These are phyloP conservation scores for Picochlorum sp. DNA, from an alignment of 139 green algal species.

Conservation along the genomic window DNA sequence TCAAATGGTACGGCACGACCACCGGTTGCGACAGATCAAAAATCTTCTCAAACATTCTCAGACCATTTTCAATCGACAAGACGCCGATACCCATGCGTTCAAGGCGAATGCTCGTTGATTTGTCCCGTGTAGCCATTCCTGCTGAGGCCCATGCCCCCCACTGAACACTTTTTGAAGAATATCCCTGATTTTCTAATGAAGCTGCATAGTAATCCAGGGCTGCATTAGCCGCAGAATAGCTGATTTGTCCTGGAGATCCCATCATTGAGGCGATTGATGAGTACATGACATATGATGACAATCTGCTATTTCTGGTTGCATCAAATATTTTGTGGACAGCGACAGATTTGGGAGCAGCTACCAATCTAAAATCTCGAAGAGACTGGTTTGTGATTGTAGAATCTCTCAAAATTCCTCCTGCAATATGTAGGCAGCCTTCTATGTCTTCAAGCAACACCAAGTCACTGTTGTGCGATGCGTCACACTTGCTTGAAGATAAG, in stretches of 20 bases:
- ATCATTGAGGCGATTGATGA: slow-evolving; percentile 69
- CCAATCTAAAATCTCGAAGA: slow-evolving; percentile 14
- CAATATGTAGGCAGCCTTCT: slow-evolving; percentile 29
- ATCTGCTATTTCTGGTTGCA: no score
- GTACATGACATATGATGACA: slow-evolving; percentile 52
- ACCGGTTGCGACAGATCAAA: slow-evolving; percentile 6
- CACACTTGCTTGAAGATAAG: slow-evolving; percentile 1
- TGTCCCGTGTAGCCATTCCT: slow-evolving; percentile 69
- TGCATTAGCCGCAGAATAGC: slow-evolving; percentile 69
- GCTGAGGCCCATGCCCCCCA: slow-evolving; percentile 85
- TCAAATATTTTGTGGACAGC: not conserved
- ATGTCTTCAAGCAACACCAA: not conserved
- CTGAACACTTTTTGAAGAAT: slow-evolving; percentile 47
- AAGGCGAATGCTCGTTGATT: slow-evolving; percentile 39
- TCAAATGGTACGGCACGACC: slow-evolving; percentile 27
- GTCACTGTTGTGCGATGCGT: slow-evolving; percentile 3
- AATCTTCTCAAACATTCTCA: slow-evolving; percentile 21
- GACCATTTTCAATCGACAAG: slow-evolving; percentile 24
- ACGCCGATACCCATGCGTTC: slow-evolving; percentile 57
- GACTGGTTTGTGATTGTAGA: slow-evolving; percentile 54
- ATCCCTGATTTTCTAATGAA: slow-evolving; percentile 10
- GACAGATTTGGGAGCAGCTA: slow-evolving; percentile 2
- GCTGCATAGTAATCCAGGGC: slow-evolving; percentile 42
- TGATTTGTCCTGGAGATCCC: slow-evolving; percentile 68
- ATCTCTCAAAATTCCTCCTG: slow-evolving; percentile 62